These are phyloP conservation scores for Pseudogymnoascus sp. DNA, from an alignment of 2,329 filamentous ascomycete genomes.

Conservation along the genomic window DNA sequence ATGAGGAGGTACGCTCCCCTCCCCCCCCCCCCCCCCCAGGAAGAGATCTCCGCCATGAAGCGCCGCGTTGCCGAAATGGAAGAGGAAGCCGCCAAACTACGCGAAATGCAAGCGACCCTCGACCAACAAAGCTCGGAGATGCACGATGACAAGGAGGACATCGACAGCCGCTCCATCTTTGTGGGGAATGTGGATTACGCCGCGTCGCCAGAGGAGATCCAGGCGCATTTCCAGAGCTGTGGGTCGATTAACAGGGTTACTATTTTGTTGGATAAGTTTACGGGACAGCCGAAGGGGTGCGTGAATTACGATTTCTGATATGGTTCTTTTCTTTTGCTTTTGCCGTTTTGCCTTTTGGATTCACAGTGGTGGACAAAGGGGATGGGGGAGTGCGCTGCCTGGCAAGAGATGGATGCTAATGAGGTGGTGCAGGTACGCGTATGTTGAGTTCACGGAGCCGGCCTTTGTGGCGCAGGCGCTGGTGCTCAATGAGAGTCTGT, in stretches of 20 bases:
- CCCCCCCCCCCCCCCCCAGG: constrained; percentile 29
- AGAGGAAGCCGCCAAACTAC: constrained; percentile 75
- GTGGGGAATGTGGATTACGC: constrained; percentile 98
- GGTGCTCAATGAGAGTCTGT: constrained; percentile 91
- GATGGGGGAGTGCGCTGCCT: constrained; percentile 39
- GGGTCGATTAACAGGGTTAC: constrained; percentile 97
- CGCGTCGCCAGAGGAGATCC: constrained; percentile 93
- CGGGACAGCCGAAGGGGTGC: constrained; percentile 96
- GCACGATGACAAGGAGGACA: constrained; percentile 88
- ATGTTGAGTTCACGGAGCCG: constrained; percentile 95
- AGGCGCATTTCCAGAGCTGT: constrained; percentile 95
- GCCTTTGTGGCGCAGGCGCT: constrained; percentile 87
- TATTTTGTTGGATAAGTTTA: constrained; percentile 96
- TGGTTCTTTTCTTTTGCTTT: background rate
- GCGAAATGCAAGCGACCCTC: constrained; percentile 78
- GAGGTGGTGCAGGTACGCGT: constrained; percentile 67
- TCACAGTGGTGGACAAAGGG: background rate
- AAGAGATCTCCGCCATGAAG: constrained; percentile 86
- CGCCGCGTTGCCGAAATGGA: constrained; percentile 82
- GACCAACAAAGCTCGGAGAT: constrained; percentile 78
- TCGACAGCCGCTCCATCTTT: constrained; percentile 92
- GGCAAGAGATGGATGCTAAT: constrained; percentile 47
- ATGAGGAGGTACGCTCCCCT: constrained; percentile 24
- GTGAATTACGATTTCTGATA: constrained; percentile 18
- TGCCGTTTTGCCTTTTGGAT: background rate